Percentiles rank a stretch among this genome's conserved stretches.
Conservation (phyloP, 2,329 filamentous ascomycete genomes). For the Fusarium heterosporum region DNA sequence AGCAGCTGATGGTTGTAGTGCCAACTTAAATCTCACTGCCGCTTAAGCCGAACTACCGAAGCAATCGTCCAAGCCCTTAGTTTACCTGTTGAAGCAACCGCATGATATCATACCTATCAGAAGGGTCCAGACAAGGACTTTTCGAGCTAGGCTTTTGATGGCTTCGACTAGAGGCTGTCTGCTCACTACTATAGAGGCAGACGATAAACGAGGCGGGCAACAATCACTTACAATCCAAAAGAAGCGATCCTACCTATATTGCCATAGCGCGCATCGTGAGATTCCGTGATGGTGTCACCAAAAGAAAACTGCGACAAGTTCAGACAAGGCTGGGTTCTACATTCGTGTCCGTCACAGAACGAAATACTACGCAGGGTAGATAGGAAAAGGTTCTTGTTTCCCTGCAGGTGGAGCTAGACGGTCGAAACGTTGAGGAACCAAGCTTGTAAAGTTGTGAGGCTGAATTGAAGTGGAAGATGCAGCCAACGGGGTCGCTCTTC, state of each 20-base stretch:
- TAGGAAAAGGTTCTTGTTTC: constrained; percentile 5
- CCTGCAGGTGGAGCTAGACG: neutral
- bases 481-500: constrained; percentile 12
- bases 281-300: constrained; percentile 8
- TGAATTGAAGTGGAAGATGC: neutral
- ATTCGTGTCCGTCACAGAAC: neutral
- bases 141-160: constrained; percentile 27
- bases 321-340: constrained; percentile 14
- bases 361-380: neutral
- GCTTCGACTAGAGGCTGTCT: constrained; percentile 7
- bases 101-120: constrained; percentile 10
- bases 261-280: constrained; percentile 18
- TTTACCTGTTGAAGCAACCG: constrained; percentile 22
- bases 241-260: constrained; percentile 17
- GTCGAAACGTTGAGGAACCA: neutral
- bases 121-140: neutral
- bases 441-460: constrained; percentile 9
- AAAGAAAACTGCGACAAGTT: constrained; percentile 21
- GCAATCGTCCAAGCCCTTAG: constrained; percentile 17
- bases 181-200: constrained; percentile 3
- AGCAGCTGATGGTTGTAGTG: constrained; percentile 22
- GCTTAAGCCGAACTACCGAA: constrained; percentile 17
- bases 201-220: constrained; percentile 39
- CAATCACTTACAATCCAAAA: constrained; percentile 27
- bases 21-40: constrained; percentile 14